Base-by-base conservation (phyloP, 805 yeast genomes). In the Saccharomycopsis microspora region DNA sequence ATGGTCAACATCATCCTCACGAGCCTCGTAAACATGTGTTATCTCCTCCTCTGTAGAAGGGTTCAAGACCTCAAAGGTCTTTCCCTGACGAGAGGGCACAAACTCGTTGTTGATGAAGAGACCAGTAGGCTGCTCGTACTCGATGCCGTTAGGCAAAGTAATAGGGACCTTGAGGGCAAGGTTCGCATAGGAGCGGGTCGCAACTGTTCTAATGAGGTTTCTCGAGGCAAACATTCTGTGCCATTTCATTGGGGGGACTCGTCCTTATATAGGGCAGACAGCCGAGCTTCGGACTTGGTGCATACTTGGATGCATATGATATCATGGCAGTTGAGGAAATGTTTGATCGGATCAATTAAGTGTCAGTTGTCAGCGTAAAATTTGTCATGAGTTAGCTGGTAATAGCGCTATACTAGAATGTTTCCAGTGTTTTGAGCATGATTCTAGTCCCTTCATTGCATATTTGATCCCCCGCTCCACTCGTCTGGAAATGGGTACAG, bases 91-190 rank as follows among this genome's bases (percentile, higher is more conserved):
- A 5, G 85, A 72, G 43, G 68, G 58, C 48, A 82, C 80, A 59
- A 83, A 86, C 64, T 85, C 85, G 65, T 85, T 85, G 70, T 86
- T 82, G 84, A 80, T 57, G 96, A 39, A 39, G 57, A 83, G 67
- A 54, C 96, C 96, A 9, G 84, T 80, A 57, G 96, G 96, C 68
- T 85, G 94, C 45, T 76, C 71, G 60, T 82, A 83, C 35, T 70
- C 66, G 34, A 67, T 55, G 31, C 89, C 89, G 55, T 78, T 81
- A 53, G 89, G 88, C 51, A 80, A 66, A 5, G 71, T 73, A 54
- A 82, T 64, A 19, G 36, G 36, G 10, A 34, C 36, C 36, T 8
- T 9, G 8, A 34, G n/a, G 8, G 36, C 10, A 8, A 34, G n/a
- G 36, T n/a, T 34, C 8, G 36, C 8, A n/a, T 34, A 34, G 36